Evolutionary conservation across 495 filamentous ascomycete genomes (phyloP).

Genomic region (Penicillium cataractarum): DNA sequence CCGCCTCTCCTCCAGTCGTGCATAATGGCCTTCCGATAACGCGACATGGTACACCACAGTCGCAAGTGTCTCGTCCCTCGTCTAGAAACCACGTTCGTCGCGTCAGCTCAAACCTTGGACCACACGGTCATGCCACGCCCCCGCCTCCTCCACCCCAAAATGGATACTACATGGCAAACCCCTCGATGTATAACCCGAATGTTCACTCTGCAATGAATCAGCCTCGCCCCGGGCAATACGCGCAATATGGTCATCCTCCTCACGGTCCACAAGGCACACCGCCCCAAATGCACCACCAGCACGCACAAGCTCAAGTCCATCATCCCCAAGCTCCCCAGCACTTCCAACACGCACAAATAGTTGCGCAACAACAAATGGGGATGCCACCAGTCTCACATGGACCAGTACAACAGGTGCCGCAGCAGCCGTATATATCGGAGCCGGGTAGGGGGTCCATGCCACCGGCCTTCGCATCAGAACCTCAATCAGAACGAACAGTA

Average conservation of each 20-base stretch:
- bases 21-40: constrained; percentile 72
- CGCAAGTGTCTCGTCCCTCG: constrained; percentile 76
- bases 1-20: constrained; percentile 84
- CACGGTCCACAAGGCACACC: constrained; percentile 39
- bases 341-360: constrained; percentile 46
- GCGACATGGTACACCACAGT: constrained; percentile 79
- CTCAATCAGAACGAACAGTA: constrained; percentile 46
- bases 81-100: constrained; percentile 80
- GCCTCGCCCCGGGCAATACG: constrained; percentile 50
- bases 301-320: constrained; percentile 38
- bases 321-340: constrained; percentile 40
- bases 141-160: constrained; percentile 68
- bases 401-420: constrained; percentile 64
- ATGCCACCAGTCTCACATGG: constrained; percentile 50
- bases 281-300: constrained; percentile 37
- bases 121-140: constrained; percentile 62
- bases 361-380: constrained; percentile 35
- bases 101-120: constrained; percentile 73
- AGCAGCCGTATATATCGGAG: constrained; percentile 69
- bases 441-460: constrained; percentile 59
- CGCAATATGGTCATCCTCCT: constrained; percentile 49
- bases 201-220: constrained; percentile 48
- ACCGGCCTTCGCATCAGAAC: constrained; percentile 52
- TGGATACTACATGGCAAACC: constrained; percentile 84
- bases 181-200: constrained; percentile 82